Percentiles rank a stretch among this genome's conserved stretches.
Conservation (phyloP, 2,329 filamentous ascomycete species). For the Trichophyton simii region DNA sequence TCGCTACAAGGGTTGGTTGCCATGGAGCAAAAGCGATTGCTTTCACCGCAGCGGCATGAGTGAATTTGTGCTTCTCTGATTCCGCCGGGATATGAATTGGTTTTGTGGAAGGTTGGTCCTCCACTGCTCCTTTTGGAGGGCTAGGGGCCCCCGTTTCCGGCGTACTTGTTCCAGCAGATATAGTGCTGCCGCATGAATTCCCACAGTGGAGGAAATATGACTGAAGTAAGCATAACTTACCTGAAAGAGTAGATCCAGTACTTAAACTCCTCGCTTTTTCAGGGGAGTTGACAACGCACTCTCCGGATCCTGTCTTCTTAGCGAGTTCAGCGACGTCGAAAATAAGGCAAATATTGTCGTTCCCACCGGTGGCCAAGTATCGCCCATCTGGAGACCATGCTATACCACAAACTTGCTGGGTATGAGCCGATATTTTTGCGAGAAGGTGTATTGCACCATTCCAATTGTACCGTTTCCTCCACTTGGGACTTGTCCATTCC, state of each 20-base stretch:
- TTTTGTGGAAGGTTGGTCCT: background rate
- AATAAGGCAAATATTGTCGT: conserved; percentile 79
- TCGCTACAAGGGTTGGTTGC: conserved; percentile 75
- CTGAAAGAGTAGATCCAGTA: background rate
- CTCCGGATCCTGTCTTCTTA: conserved; percentile 2
- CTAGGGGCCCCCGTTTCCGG: background rate
- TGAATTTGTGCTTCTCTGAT: conserved; percentile 57
- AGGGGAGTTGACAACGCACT: background rate
- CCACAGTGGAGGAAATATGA: background rate
- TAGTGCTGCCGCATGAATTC: background rate
- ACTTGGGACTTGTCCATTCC: conserved; percentile 55
- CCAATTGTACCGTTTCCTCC: conserved; percentile 59
- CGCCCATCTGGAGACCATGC: conserved; percentile 68
- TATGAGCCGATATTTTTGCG: conserved; percentile 64
- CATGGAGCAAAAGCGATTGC: conserved; percentile 95
- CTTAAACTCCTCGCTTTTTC: background rate
- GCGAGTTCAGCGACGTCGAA: conserved; percentile 57
- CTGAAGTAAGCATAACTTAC: background rate
- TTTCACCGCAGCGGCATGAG: conserved; percentile 80
- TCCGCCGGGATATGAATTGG: conserved; percentile 42
- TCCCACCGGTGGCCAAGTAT: conserved; percentile 75
- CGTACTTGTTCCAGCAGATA: background rate
- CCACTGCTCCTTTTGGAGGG: background rate
- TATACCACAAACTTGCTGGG: conserved; percentile 86
- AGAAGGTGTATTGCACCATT: conserved; percentile 65